Conservation (phyloP, 257 asterid species). For the Scutellaria barbata region DNA sequence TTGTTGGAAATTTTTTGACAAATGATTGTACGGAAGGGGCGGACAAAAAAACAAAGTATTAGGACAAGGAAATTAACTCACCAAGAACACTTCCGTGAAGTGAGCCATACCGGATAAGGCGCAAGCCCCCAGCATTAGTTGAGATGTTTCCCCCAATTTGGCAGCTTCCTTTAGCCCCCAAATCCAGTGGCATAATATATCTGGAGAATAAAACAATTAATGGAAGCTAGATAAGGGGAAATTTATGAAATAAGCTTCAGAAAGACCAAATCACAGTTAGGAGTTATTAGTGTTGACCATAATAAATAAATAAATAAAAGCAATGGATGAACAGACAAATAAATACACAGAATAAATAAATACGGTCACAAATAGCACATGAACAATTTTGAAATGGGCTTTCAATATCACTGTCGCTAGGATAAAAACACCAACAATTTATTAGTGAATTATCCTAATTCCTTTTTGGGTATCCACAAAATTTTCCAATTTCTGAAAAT, state of each 20-base stretch:
- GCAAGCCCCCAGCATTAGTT: constrained; percentile 99
- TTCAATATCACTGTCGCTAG: constrained; percentile 1
- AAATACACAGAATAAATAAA: neutral
- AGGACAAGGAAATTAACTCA: constrained; percentile 41
- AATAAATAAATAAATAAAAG: neutral
- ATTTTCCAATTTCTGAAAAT: constrained; percentile 9
- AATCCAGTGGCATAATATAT: constrained; percentile 92
- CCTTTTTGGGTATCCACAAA: constrained; percentile 3
- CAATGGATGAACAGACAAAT: constrained; percentile 11
- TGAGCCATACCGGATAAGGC: constrained; percentile 94
- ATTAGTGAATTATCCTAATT: neutral
- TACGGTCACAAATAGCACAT: neutral
- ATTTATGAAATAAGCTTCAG: constrained; percentile 23
- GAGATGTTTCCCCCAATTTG: constrained; percentile 98
- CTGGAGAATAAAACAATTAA: constrained; percentile 49
- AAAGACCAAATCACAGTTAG: constrained; percentile 23
- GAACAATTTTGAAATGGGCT: neutral
- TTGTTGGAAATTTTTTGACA: neutral
- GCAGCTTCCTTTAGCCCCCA: constrained; percentile 99
- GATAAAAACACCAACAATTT: constrained; percentile 3
- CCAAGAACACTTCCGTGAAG: constrained; percentile 98
- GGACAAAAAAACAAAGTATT: neutral
- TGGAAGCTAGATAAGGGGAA: constrained; percentile 22
- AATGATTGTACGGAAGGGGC: constrained; percentile 7
- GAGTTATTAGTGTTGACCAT: neutral